Evolutionary conservation across 1,284 basidiomycete species (phyloP).

Genomic region (Rugosomyces carneus): DNA sequence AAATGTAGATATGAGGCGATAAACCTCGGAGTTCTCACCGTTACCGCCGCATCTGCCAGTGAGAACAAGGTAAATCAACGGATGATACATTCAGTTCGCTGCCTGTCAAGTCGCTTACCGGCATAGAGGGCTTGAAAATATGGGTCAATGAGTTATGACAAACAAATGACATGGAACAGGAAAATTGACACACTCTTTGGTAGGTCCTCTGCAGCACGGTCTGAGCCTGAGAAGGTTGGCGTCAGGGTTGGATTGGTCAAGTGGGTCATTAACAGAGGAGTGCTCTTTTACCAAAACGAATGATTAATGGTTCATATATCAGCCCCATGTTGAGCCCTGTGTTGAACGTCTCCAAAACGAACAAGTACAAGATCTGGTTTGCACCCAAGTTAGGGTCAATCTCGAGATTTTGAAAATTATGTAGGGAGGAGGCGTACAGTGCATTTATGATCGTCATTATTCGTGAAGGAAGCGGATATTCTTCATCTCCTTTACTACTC

Average conservation of each 20-base stretch:
- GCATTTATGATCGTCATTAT: too few relatives aligned
- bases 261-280: too few relatives aligned
- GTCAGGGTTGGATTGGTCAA: background rate
- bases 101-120: too few relatives aligned
- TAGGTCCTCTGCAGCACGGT: background rate
- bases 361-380: slow-evolving; percentile 21
- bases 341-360: slow-evolving; percentile 21
- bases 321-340: slow-evolving; percentile 20
- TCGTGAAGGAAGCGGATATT: too few relatives aligned
- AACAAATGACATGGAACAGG: too few relatives aligned
- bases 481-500: too few relatives aligned
- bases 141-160: too few relatives aligned
- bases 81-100: background rate
- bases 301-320: slow-evolving; percentile 22
- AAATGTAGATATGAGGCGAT: background rate
- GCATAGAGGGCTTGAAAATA: too few relatives aligned
- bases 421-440: too few relatives aligned
- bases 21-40: background rate
- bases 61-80: background rate
- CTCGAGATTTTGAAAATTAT: too few relatives aligned
- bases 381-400: too few relatives aligned
- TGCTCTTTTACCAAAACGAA: slow-evolving; percentile 17
- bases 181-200: background rate
- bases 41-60: background rate
- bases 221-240: background rate